A percentile compares a stretch with the other conserved stretches of the same genome.
phyloP scores from a whole-genome alignment of 352 stramenopile genomes.

The Globisporangium paroecandrum region DNA sequence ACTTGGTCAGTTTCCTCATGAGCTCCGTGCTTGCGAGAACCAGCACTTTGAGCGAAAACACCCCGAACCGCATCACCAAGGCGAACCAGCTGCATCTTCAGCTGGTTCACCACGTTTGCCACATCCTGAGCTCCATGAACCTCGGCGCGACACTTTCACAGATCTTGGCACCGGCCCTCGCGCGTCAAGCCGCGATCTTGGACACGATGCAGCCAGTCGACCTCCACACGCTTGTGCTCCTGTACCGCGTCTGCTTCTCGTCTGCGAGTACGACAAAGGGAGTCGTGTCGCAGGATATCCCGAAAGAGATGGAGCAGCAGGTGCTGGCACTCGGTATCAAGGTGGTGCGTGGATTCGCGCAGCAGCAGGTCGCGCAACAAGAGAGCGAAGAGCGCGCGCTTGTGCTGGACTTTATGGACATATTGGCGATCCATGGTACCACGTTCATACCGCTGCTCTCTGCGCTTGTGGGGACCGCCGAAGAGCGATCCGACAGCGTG shows the following conservation, averaged over 20 bases:
- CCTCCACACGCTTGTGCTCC: constrained; percentile 56
- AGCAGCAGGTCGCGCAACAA: background rate
- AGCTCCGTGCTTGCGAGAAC: constrained; percentile 55
- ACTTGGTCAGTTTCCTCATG: constrained; percentile 81
- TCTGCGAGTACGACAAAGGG: constrained; percentile 28
- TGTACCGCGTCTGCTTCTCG: constrained; percentile 53
- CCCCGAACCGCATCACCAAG: constrained; percentile 22
- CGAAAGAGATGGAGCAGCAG: constrained; percentile 41
- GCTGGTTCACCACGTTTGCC: constrained; percentile 64
- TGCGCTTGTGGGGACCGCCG: constrained; percentile 8
- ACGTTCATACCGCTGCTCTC: constrained; percentile 22
- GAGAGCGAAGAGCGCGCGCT: constrained; percentile 19
- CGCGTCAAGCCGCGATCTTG: constrained; percentile 35
- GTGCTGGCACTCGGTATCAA: constrained; percentile 19
- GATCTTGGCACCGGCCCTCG: constrained; percentile 64
- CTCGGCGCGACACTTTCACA: constrained; percentile 62
- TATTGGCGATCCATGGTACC: constrained; percentile 17
- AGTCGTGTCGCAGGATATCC: constrained; percentile 34
- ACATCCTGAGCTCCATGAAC: constrained; percentile 60
- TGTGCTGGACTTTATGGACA: constrained; percentile 21
- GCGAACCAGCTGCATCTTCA: constrained; percentile 34
- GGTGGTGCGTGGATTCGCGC: constrained; percentile 6
- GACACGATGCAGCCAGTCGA: constrained; percentile 39
- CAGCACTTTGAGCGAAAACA: constrained; percentile 8
- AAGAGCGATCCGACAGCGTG: constrained; percentile 15